Evolutionary conservation across 495 filamentous ascomycete genomes (phyloP).

Genomic region (Sphaerosporella brunnea): DNA sequence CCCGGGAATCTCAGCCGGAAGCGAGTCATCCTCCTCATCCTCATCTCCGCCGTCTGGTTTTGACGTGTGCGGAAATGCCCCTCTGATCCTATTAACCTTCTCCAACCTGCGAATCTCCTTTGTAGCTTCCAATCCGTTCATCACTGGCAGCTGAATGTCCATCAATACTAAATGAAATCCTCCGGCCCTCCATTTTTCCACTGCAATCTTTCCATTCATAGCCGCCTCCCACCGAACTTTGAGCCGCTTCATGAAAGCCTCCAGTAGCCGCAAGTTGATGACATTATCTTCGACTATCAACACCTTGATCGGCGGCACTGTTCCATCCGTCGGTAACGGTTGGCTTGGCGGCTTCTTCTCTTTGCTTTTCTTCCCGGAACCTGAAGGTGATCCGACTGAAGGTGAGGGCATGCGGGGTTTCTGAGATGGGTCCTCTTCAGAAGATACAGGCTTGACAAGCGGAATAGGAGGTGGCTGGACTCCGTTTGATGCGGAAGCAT

Average conservation of each 20-base stretch:
- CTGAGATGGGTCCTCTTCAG: conserved; percentile 31
- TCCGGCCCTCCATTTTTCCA: conserved; percentile 77
- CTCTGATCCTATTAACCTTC: conserved; percentile 56
- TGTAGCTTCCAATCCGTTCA: conserved; percentile 93
- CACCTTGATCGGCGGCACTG: conserved; percentile 91
- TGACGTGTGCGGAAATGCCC: conserved; percentile 33
- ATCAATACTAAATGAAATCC: conserved; percentile 97
- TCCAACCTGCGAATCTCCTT: conserved; percentile 87
- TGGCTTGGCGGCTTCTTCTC: conserved; percentile 36
- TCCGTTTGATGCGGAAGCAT: conserved; percentile 19
- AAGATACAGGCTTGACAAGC: conserved; percentile 43
- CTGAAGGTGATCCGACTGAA: conserved; percentile 41
- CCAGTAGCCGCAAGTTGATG: conserved; percentile 82
- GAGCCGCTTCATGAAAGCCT: conserved; percentile 89
- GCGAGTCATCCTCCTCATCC: conserved; percentile 7
- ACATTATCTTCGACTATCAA: conserved; percentile 97
- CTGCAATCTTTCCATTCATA: conserved; percentile 82
- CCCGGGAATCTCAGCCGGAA: conserved; percentile 15
- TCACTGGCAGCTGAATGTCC: conserved; percentile 96
- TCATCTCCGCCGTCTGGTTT: no score
- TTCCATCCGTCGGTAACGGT: conserved; percentile 41
- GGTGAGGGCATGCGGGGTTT: conserved; percentile 40
- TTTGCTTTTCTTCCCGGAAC: conserved; percentile 39
- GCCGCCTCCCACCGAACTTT: conserved; percentile 97
- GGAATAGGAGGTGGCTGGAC: conserved; percentile 27